Base-by-base conservation (phyloP, 208 protist genomes). In the Leishmania martiniquensis region DNA sequence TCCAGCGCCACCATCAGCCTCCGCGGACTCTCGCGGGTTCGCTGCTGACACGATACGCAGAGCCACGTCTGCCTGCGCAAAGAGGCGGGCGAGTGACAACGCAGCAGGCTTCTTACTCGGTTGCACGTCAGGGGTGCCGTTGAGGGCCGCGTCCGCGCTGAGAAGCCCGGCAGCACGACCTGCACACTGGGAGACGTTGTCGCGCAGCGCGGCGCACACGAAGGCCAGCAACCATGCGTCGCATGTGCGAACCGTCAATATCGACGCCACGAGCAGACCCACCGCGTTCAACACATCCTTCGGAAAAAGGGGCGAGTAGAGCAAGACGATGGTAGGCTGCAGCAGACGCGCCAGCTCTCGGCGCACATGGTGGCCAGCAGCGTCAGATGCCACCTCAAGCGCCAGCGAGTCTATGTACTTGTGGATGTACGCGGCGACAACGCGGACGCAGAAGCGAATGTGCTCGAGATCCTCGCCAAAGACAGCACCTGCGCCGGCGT, bases 261-360 rank as follows among this genome's bases (percentile, higher is more conserved):
- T 67, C 20, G 93, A 95, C 2, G 91, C 90, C 20, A 96, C 84
- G 15, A 98, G 84, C 17, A 98, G 71, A 1, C 92, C 94, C 22
- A 91, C 85, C 25, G 92, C 94, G 76, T 98, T 96, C 42, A 98
- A 85, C 55, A 98, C 88, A 77, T 98, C 94, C 76, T 96, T 98
- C 29, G 94, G 94, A 75, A 98, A 93, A 0, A 82, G 78, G 20
- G 68, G 44, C 1, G 89, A 94, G 42, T 78, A 80, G 1, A 96
- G 85, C 94, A 98, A 96, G 10, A 84, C 63, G 15, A 93, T 60
- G 9, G 87, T 78, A 39, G 89, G 82, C 42, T 85, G 84, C 32
- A 94, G 68, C 17, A 95, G 72, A 39, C 86, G 68, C 4, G 81
- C 54, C 6, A 96, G 74, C 67, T 92, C 52, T 42, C 60, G 73